A percentile compares a stretch with the other conserved stretches of the same genome.
Conservation (phyloP, 176 grass and related monocot genomes). For the Oryza officinalis region DNA sequence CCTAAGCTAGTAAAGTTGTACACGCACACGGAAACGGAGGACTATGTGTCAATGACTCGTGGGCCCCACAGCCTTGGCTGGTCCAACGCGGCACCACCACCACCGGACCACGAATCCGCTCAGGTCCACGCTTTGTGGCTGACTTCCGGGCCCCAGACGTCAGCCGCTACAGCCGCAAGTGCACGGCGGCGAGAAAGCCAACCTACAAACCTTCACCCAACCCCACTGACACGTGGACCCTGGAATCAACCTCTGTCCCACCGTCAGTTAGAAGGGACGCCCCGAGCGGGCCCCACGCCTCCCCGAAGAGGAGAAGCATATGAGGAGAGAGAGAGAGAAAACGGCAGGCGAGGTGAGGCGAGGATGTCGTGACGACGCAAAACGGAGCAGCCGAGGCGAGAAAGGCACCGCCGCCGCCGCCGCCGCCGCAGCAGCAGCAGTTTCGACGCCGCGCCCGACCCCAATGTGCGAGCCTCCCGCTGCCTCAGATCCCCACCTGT, state of each 20-base stretch:
- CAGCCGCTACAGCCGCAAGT: constrained; percentile 2
- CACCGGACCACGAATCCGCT: background rate
- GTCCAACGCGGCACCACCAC: background rate
- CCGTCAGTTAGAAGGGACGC: background rate
- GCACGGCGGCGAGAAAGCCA: background rate
- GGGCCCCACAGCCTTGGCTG: background rate
- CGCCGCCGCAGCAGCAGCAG: background rate
- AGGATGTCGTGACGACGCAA: background rate
- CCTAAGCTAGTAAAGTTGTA: background rate
- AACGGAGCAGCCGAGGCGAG: background rate
- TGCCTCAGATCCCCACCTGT: constrained; percentile 33
- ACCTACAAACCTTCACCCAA: background rate
- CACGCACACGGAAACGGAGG: background rate
- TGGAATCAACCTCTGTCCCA: accelerated
- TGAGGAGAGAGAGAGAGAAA: constrained; percentile 2
- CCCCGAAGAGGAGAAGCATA: background rate
- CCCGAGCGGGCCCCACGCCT: background rate
- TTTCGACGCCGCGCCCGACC: background rate
- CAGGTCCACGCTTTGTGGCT: background rate
- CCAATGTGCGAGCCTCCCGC: constrained; percentile 4
- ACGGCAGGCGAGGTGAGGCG: constrained; percentile 13
- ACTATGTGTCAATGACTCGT: background rate
- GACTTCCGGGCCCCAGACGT: background rate
- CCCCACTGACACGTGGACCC: background rate
- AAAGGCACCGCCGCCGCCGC: background rate